These are phyloP conservation scores for Gamarada debralockiae DNA, from an alignment of 495 filamentous ascomycete species.

Conservation along the genomic window DNA sequence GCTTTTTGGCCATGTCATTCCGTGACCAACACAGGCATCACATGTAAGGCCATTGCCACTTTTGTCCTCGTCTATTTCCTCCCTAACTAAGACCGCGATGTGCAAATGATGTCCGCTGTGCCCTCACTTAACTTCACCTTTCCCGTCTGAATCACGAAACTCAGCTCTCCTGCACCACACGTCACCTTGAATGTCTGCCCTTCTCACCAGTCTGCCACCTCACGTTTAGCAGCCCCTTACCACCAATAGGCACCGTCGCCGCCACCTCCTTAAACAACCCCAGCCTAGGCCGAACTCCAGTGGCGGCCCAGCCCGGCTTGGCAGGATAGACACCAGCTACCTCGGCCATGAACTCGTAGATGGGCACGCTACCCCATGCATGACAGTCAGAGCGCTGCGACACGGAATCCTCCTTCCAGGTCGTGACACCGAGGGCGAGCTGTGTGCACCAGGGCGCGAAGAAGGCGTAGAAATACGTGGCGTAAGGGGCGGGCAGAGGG, in stretches of 20 bases:
- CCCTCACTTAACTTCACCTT: too few relatives aligned
- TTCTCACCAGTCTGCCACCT: too few relatives aligned
- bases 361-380: slow-evolving; percentile 37
- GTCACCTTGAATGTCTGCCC: too few relatives aligned
- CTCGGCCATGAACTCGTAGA: slow-evolving; percentile 36
- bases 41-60: too few relatives aligned
- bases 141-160: too few relatives aligned
- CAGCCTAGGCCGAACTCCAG: background rate
- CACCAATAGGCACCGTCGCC: background rate
- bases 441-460: slow-evolving; percentile 31
- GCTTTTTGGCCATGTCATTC: too few relatives aligned
- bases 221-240: background rate
- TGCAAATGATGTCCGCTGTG: too few relatives aligned
- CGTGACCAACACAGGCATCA: too few relatives aligned
- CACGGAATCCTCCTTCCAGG: slow-evolving; percentile 37
- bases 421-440: slow-evolving; percentile 32
- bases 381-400: slow-evolving; percentile 37
- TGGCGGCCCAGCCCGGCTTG: background rate
- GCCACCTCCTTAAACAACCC: background rate
- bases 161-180: too few relatives aligned
- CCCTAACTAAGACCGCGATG: too few relatives aligned
- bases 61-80: too few relatives aligned
- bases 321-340: slow-evolving; percentile 7
- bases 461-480: slow-evolving; percentile 14
- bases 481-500: background rate